phyloP scores from a whole-genome alignment of 257 asterid species.

The Anisodus tanguticus region DNA sequence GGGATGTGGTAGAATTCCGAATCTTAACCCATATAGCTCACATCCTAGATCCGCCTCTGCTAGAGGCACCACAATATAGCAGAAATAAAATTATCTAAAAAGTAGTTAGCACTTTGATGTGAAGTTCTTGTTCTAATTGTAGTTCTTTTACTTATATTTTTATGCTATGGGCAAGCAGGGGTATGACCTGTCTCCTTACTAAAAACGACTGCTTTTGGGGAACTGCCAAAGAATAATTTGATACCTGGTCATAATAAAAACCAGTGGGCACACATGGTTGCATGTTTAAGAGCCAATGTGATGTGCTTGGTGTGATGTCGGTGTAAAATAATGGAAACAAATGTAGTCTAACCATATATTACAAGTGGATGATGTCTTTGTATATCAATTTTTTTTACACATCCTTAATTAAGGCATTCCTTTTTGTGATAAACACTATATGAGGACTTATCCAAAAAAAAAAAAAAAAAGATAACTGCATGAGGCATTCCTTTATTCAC shows the following conservation, averaged over 20 bases:
- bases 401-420: background rate
- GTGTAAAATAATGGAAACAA: conserved; percentile 7
- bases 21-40: background rate
- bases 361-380: background rate
- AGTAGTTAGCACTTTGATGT: background rate
- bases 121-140: background rate
- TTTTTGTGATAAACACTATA: background rate
- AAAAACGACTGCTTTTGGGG: background rate
- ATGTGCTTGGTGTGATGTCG: conserved; percentile 7
- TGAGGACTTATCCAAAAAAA: background rate
- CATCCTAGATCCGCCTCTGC: background rate
- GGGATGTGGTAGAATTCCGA: background rate
- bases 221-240: background rate
- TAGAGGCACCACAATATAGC: background rate
- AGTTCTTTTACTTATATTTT: background rate
- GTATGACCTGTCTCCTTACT: background rate
- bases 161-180: background rate
- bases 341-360: conserved; percentile 14
- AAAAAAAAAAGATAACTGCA: background rate
- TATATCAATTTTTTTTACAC: background rate
- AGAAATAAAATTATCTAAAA: background rate
- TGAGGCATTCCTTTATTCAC: background rate
- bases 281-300: background rate
- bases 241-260: conserved; percentile 21
- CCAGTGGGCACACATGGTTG: background rate